Conservation (phyloP, 2,329 filamentous ascomycete genomes). For the Colletotrichum paranaense region DNA sequence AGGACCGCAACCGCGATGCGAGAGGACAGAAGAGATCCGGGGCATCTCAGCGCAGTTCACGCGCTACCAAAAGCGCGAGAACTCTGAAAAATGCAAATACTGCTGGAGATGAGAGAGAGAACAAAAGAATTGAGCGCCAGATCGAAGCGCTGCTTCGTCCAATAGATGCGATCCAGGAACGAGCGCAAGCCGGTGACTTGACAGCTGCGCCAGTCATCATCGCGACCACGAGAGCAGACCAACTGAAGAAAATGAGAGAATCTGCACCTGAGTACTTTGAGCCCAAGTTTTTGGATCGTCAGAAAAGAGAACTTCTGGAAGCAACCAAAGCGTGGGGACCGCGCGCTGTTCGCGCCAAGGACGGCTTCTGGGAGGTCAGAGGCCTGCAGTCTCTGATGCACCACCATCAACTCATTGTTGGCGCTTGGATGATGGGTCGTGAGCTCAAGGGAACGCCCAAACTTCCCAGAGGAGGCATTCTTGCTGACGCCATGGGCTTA, state of each 20-base stretch:
- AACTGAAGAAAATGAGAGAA: conserved; percentile 10
- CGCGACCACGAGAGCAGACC: not conserved
- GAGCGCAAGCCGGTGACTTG: not conserved
- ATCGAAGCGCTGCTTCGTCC: not conserved
- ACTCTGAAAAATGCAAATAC: not conserved
- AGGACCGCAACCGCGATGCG: not conserved
- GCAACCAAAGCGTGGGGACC: not conserved
- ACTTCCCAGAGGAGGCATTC: conserved; percentile 59
- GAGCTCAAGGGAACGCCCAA: conserved; percentile 50
- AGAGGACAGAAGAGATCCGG: too few relatives aligned
- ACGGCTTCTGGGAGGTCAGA: conserved; percentile 6
- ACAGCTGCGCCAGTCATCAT: not conserved
- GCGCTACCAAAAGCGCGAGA: not conserved
- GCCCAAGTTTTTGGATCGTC: fast-evolving
- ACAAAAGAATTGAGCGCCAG: not conserved
- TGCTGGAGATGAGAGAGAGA: not conserved
- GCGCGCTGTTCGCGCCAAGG: not conserved
- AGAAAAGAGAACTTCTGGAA: not conserved
- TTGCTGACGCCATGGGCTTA: conserved; percentile 73
- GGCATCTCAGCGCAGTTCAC: too few relatives aligned
- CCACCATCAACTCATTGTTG: conserved; percentile 62
- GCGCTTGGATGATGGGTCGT: conserved; percentile 64
- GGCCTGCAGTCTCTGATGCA: not conserved
- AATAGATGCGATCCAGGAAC: not conserved
- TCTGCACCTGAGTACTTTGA: not conserved